These are phyloP conservation scores for Salix koriyanagi DNA, from an alignment of 345 rosid genomes.

Conservation along the genomic window DNA sequence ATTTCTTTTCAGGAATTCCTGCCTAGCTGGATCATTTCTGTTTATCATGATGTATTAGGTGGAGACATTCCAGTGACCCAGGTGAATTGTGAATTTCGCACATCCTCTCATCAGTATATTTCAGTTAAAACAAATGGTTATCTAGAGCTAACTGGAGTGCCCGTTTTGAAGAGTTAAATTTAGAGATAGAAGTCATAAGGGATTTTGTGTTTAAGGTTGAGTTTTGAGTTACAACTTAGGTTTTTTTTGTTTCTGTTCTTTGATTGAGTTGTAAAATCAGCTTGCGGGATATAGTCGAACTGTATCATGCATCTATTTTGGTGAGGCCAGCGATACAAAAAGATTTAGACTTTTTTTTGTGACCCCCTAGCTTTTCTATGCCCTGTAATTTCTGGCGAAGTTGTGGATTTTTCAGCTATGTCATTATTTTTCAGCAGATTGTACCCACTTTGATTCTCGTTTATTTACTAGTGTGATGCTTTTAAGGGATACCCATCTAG, in stretches of 20 bases:
- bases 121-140: slow-evolving; percentile 42
- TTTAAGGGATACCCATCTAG: slow-evolving; percentile 40
- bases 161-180: slow-evolving; percentile 46
- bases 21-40: slow-evolving; percentile 42
- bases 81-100: slow-evolving; percentile 46
- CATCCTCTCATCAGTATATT: slow-evolving; percentile 33
- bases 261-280: slow-evolving; percentile 79
- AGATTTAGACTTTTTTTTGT: slow-evolving; percentile 23
- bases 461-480: slow-evolving; percentile 45
- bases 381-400: slow-evolving; percentile 35
- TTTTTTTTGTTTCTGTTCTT: slow-evolving; percentile 29
- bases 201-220: slow-evolving; percentile 60
- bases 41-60: slow-evolving; percentile 30
- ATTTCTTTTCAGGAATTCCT: slow-evolving; percentile 53
- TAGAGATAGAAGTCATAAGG: slow-evolving; percentile 45
- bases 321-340: slow-evolving; percentile 62
- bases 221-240: slow-evolving; percentile 44
- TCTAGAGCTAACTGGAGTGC: slow-evolving; percentile 62
- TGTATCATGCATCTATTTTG: slow-evolving; percentile 63
- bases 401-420: slow-evolving; percentile 39
- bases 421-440: slow-evolving; percentile 39
- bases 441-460: slow-evolving; percentile 42
- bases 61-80: slow-evolving; percentile 49
- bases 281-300: slow-evolving; percentile 55
- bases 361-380: slow-evolving; percentile 27